These are phyloP conservation scores for Paramecium sonneborni DNA, from an alignment of 73 alveolate genomes.

Conservation along the genomic window DNA sequence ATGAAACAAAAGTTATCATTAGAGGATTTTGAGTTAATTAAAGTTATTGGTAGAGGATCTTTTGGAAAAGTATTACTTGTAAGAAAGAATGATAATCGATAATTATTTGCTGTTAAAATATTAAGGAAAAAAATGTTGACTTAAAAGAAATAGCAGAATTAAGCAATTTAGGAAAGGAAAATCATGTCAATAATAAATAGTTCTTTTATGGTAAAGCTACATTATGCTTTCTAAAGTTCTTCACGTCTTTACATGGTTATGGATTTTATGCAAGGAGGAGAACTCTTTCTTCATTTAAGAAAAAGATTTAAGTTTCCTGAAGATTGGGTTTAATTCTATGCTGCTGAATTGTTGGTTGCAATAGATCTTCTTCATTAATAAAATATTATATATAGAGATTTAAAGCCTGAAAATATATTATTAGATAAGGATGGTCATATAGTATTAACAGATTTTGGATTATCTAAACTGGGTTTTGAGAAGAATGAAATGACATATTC, in stretches of 20 bases:
- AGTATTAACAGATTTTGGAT: constrained; percentile 75
- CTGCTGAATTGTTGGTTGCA: constrained; percentile 82
- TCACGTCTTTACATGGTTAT: constrained; percentile 84
- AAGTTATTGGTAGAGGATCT: constrained; percentile 94
- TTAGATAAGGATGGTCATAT: constrained; percentile 72
- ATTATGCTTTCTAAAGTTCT: constrained; percentile 88
- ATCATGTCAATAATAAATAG: constrained; percentile 75
- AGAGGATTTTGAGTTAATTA: constrained; percentile 62
- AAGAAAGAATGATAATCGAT: constrained; percentile 68
- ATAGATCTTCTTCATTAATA: constrained; percentile 77
- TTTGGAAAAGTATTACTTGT: constrained; percentile 94
- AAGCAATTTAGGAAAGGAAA: too few relatives aligned
- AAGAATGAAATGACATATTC: neutral
- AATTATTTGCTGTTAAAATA: constrained; percentile 29
- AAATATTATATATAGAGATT: constrained; percentile 50
- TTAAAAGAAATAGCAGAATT: too few relatives aligned
- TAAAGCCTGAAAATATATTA: constrained; percentile 51
- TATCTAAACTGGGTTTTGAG: constrained; percentile 64
- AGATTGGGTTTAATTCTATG: constrained; percentile 80
- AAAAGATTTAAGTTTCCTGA: constrained; percentile 72
- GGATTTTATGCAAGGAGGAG: constrained; percentile 91
- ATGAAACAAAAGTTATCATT: neutral
- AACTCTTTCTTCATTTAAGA: constrained; percentile 73
- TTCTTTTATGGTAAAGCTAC: constrained; percentile 86
- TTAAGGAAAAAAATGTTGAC: neutral